Percentiles rank a stretch among this genome's conserved stretches.
These are phyloP conservation scores for Picea sitchensis DNA, from an alignment of 75 land plant species.

Conservation along the genomic window DNA sequence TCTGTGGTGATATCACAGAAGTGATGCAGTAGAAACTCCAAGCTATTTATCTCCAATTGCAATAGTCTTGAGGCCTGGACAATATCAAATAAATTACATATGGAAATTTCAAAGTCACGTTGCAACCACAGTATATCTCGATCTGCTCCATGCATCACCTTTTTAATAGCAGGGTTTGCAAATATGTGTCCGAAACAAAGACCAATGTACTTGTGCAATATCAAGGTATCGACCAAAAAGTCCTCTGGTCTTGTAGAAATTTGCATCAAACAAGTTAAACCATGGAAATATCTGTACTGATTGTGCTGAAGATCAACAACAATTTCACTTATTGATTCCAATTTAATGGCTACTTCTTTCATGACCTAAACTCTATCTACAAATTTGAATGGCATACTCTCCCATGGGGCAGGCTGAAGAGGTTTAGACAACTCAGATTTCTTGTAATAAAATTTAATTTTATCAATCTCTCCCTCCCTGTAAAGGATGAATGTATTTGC, in stretches of 20 bases:
- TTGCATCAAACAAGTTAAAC: constrained; percentile 90
- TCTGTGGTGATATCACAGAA: no score
- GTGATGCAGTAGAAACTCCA: no score
- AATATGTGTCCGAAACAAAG: no score
- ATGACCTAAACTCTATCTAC: constrained; percentile 75
- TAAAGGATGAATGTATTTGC: constrained; percentile 49
- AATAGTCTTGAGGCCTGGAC: constrained; percentile 24
- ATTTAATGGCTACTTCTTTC: constrained; percentile 63
- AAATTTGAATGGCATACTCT: constrained; percentile 62
- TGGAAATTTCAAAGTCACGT: no score
- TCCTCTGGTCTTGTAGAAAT: constrained; percentile 90
- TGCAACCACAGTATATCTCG: no score
- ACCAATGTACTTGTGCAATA: no score
- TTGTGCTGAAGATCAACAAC: constrained; percentile 94
- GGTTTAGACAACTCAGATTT: constrained; percentile 22
- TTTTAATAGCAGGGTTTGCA: no score
- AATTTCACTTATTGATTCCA: constrained; percentile 63
- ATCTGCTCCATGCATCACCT: no score
- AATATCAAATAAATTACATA: no score
- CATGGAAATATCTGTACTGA: constrained; percentile 87
- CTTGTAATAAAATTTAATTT: constrained; percentile 55
- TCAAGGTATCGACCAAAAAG: constrained; percentile 76
- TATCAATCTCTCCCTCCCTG: constrained; percentile 56
- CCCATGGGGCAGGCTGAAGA: constrained; percentile 48
- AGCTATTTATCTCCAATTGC: no score